phyloP scores from a whole-genome alignment of 768 basidiomycete species.

The Hygrophoropsis aurantiaca region DNA sequence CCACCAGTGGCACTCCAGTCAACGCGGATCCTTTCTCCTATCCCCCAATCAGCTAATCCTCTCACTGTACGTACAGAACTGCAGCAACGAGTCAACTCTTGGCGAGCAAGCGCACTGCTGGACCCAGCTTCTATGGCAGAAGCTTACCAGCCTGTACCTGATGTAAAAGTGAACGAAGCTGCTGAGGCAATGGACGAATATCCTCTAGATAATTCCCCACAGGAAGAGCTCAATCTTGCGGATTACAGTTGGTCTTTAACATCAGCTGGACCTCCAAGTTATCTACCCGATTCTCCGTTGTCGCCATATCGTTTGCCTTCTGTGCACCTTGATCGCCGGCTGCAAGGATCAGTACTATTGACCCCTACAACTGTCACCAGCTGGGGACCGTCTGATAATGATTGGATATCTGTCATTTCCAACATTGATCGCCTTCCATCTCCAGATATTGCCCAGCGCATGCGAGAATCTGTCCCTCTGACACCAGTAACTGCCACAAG shows the following conservation, averaged over 20 bases:
- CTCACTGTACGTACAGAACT: constrained; percentile 51
- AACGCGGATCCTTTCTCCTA: constrained; percentile 52
- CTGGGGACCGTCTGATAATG: constrained; percentile 52
- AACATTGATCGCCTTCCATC: constrained; percentile 45
- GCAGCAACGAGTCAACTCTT: constrained; percentile 58
- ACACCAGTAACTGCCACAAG: constrained; percentile 48
- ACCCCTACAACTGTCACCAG: constrained; percentile 48
- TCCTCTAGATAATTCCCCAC: constrained; percentile 10
- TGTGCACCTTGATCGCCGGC: constrained; percentile 53
- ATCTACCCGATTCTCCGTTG: constrained; percentile 37
- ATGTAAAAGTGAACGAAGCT: constrained; percentile 10
- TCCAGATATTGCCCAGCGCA: constrained; percentile 58
- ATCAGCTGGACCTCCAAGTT: constrained; percentile 60
- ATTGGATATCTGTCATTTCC: constrained; percentile 32
- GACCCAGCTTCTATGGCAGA: constrained; percentile 48
- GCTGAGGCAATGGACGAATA: constrained; percentile 23
- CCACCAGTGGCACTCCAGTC: constrained; percentile 22
- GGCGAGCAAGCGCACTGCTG: constrained; percentile 59
- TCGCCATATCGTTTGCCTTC: constrained; percentile 46
- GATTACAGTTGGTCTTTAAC: constrained; percentile 73
- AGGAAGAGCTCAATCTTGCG: constrained; percentile 50
- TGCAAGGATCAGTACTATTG: constrained; percentile 55
- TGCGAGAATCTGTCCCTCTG: constrained; percentile 56
- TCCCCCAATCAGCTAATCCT: constrained; percentile 62
- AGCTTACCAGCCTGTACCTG: constrained; percentile 16